Evolutionary conservation across 2,329 filamentous ascomycete species (phyloP), one percentile per base, ranked within the genome.

Genomic region (Seiridium unicorne): DNA sequence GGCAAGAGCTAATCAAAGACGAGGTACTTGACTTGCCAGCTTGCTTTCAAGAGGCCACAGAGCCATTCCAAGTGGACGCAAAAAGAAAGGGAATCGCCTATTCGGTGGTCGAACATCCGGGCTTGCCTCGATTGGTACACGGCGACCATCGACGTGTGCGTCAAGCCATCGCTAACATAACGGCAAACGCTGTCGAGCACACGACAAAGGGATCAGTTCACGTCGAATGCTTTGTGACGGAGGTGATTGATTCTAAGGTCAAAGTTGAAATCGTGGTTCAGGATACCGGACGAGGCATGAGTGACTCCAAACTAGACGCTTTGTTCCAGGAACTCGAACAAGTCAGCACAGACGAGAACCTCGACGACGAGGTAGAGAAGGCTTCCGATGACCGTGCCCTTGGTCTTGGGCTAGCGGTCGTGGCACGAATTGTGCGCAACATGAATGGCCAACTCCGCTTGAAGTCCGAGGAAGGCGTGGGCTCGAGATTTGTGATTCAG

Each of bases 361-460:
- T 67, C 13, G 65, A 71, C 0, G 66, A 70, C 51, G n/a, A 73
- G 46, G 60, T 70, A 18, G 69, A 72, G 3, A 69, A 73, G 57
- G 59, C 71, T 11, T 63, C 62, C 46, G 65, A 77, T 26, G 62
- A 72, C 18, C 74, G 77, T 54, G 87, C 87, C 0, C 75, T 96
- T 1, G 93, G 93, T 0, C 82, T 97, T 8, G 93, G 93, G 0
- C 81, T 97, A n/a, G 93, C 93, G 0, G 82, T 96, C 10, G 93
- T 96, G n/a, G 90, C 91, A 13, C 86, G 93, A 44, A 91, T 92
- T 42, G 82, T 97, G 38, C 85, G 88, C n/a, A 96, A 93, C 69
- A 95, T 96, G 91, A 89, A 94, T 61, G 93, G 93, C 0, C 93
- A 96, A 68, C 74, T 97, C 36, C 86, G 92, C 1, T 77, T 97